These are phyloP conservation scores for Xylariaceae sp. DNA, from an alignment of 2,329 filamentous ascomycete species.

Conservation along the genomic window DNA sequence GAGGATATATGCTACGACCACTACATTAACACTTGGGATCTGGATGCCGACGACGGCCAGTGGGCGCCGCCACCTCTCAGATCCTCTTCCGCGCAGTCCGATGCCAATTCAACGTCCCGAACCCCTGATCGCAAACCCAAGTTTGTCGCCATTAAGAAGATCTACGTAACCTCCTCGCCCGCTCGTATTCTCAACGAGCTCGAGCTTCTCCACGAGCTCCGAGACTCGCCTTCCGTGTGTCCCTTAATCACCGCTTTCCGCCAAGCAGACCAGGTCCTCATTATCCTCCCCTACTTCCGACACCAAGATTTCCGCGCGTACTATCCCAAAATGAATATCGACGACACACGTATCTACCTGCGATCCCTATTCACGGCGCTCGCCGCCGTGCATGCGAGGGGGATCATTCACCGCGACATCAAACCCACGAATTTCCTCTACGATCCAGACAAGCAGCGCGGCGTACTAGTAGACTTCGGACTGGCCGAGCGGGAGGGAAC, in stretches of 20 bases:
- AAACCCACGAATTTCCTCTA: slow-evolving; percentile 98
- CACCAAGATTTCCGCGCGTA: slow-evolving; percentile 94
- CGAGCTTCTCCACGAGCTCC: slow-evolving; percentile 83
- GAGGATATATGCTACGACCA: slow-evolving; percentile 83
- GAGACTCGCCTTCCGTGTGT: slow-evolving; percentile 79
- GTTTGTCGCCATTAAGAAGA: slow-evolving; percentile 98
- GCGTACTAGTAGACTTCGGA: slow-evolving; percentile 98
- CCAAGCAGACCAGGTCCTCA: slow-evolving; percentile 88
- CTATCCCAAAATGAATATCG: slow-evolving; percentile 82
- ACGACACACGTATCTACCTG: slow-evolving; percentile 87
- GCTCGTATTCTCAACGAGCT: slow-evolving; percentile 93
- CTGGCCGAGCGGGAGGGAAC: slow-evolving; percentile 79
- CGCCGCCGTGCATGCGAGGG: slow-evolving; percentile 72
- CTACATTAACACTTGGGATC: slow-evolving; percentile 84
- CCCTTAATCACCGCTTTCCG: slow-evolving; percentile 97
- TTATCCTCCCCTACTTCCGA: slow-evolving; percentile 90
- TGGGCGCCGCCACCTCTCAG: slow-evolving; percentile 68
- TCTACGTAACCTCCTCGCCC: slow-evolving; percentile 96
- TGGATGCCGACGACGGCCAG: slow-evolving; percentile 58
- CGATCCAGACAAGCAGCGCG: slow-evolving; percentile 71
- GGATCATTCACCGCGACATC: slow-evolving; percentile 90
- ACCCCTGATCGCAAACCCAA: slow-evolving; percentile 52
- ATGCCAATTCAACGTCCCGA: slow-evolving; percentile 36
- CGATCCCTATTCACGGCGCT: slow-evolving; percentile 83
- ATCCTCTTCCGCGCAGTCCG: slow-evolving; percentile 42